phyloP scores from a whole-genome alignment of 768 basidiomycete species.

The Boletellus ananas region DNA sequence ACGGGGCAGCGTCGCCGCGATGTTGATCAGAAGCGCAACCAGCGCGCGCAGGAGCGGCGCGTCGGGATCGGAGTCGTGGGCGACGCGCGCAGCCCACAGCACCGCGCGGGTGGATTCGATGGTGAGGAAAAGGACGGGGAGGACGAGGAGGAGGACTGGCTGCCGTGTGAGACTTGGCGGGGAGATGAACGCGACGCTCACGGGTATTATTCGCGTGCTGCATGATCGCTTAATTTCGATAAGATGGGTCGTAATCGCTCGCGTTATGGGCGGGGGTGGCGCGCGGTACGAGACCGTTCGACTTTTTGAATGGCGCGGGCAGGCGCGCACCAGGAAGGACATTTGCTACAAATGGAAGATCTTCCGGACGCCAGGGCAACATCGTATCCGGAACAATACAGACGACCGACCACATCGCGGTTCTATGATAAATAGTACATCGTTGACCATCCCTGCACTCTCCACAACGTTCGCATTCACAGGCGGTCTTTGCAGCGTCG shows the following conservation, averaged over 20 bases:
- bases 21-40: not conserved
- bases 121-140: constrained; percentile 7
- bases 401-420: not conserved
- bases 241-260: no score
- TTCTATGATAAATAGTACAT: constrained; percentile 23
- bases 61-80: not conserved
- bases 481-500: constrained; percentile 17
- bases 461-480: constrained; percentile 9
- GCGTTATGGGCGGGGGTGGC: no score
- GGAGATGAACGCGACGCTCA: no score
- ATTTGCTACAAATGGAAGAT: no score
- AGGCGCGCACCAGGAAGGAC: no score
- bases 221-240: no score
- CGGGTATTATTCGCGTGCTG: no score
- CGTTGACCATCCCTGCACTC: not conserved
- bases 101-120: constrained; percentile 7
- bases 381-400: not conserved
- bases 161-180: no score
- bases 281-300: no score
- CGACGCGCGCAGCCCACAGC: not conserved
- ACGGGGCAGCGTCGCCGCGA: not conserved
- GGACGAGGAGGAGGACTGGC: constrained; percentile 7
- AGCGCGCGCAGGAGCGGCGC: not conserved
- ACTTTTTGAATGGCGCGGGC: no score
- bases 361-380: no score